These are phyloP conservation scores for Gracilariopsis chorda DNA, from an alignment of 23 red algal genomes.

Conservation along the genomic window DNA sequence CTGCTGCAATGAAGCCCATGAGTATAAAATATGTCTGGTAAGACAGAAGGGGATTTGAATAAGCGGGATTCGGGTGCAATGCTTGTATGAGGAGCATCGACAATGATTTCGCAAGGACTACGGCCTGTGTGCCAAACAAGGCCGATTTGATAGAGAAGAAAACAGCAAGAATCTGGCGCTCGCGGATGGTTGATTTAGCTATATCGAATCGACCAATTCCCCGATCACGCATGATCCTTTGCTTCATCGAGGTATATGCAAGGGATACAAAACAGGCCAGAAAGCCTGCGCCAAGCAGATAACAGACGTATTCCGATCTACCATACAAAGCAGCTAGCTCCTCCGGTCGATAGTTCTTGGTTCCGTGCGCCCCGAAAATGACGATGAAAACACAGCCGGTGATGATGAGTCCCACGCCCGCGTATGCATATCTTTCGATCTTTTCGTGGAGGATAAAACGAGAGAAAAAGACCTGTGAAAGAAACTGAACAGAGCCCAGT, in stretches of 20 bases:
- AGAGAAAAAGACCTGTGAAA: constrained; percentile 82
- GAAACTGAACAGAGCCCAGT: constrained; percentile 83
- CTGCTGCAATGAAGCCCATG: constrained; percentile 76
- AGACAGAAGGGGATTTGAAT: constrained; percentile 58
- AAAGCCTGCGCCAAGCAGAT: constrained; percentile 70
- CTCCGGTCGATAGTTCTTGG: constrained; percentile 80
- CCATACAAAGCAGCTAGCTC: constrained; percentile 86
- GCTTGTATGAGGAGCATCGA: constrained; percentile 88
- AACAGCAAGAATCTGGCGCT: constrained; percentile 77
- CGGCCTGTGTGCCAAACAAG: constrained; percentile 79
- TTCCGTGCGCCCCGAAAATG: constrained; percentile 75
- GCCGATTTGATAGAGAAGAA: constrained; percentile 81
- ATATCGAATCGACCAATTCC: constrained; percentile 75
- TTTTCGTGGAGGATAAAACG: constrained; percentile 82
- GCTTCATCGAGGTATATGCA: constrained; percentile 65
- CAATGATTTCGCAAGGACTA: constrained; percentile 78
- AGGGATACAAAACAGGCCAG: constrained; percentile 62
- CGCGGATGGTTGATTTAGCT: constrained; percentile 58
- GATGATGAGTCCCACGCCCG: constrained; percentile 71
- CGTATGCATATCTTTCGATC: constrained; percentile 61
- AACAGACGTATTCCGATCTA: constrained; percentile 82
- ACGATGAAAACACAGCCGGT: constrained; percentile 81
- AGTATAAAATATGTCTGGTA: constrained; percentile 88
- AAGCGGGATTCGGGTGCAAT: constrained; percentile 72
- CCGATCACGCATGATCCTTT: constrained; percentile 69